A percentile compares a stretch with the other conserved stretches of the same genome.
Evolutionary conservation across 768 basidiomycete genomes (phyloP).

Genomic region (Boletellus ananas): DNA sequence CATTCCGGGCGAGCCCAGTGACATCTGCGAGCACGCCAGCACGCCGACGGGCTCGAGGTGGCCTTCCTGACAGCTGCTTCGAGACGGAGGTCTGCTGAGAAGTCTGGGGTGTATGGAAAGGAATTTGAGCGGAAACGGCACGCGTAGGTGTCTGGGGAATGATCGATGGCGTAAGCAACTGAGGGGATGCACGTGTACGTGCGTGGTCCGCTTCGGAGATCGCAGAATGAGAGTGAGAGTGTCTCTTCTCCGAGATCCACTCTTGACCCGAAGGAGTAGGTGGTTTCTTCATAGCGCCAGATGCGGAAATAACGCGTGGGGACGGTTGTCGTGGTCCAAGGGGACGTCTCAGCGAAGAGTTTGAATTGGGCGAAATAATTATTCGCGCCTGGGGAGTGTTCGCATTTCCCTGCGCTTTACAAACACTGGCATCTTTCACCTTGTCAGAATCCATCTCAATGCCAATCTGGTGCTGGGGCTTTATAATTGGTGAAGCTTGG

Average conservation of each 20-base stretch:
- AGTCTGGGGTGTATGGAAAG: constrained; percentile 14
- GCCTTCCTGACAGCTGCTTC: constrained; percentile 28
- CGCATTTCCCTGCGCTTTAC: neutral
- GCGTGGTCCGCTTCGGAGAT: constrained; percentile 13
- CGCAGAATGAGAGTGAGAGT: neutral
- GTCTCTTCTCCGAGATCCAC: constrained; percentile 6
- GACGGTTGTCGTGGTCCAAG: constrained; percentile 21
- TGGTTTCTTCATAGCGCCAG: constrained; percentile 1
- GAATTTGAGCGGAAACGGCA: constrained; percentile 23
- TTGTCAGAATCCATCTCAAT: constrained; percentile 1
- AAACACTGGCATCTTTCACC: neutral
- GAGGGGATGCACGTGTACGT: neutral
- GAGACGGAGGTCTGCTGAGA: constrained; percentile 5
- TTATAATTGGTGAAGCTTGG: constrained; percentile 27
- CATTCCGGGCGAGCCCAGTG: constrained; percentile 35
- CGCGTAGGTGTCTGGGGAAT: constrained; percentile 6
- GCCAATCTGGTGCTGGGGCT: constrained; percentile 8
- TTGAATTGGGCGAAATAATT: constrained; percentile 14
- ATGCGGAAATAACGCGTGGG: constrained; percentile 6
- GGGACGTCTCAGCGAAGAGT: constrained; percentile 25
- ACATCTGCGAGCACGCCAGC: constrained; percentile 38
- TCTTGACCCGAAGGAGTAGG: neutral
- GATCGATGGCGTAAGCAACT: neutral
- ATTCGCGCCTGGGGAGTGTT: constrained; percentile 9
- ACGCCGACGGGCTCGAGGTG: constrained; percentile 24